Base-by-base conservation (phyloP, 805 yeast genomes). In the Vanderwaltozyma verrucispora region DNA sequence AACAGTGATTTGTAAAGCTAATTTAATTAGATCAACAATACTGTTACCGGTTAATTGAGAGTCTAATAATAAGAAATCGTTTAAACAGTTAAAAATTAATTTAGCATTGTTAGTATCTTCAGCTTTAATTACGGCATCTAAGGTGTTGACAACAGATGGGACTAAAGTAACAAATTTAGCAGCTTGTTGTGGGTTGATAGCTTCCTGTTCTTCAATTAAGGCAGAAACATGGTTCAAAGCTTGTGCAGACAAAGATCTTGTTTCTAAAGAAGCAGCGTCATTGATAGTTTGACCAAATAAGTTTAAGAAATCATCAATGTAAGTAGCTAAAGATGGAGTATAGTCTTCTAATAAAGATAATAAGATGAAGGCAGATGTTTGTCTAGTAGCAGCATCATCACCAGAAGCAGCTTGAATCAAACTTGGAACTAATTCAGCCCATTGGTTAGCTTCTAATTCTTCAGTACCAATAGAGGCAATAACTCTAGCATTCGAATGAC, bases 401-500 rank as follows among this genome's bases (percentile, higher is more conserved):
- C 74, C 74, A 39, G 74, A 70, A 34, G 86, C 80, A 31, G 84
- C 82, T 39, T 69, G 64, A 39, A 82, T 77, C 53, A 92, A 69
- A 37, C 74, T 66, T 25, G 84, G 81, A 43, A 89, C 70, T 47
- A 92, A 71, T 30, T 75, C 78, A 5, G 79, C 73, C 97, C 97
- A 92, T 47, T 72, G 59, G 44, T 68, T 60, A 28, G 71, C 71
- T 37, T 75, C 77, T 45, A 87, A 67, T 59, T 89, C 97, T 38
- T 68, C 60, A 48, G 77, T 76, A 28, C 85, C 94, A 56, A 92
- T 84, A 32, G 87, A 79, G 21, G 96, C 78, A 50, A 92, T 77
- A 41, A 88, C 84, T 61, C 96, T 77, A 18, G 97, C 88, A 38
- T 81, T 71, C 16, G 94, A 77, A 64, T 92, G 97, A 62, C 96